A percentile compares a stretch with the other conserved stretches of the same genome.
phyloP scores from a whole-genome alignment of 176 grass and related monocot species.

The Aechmea fasciata region DNA sequence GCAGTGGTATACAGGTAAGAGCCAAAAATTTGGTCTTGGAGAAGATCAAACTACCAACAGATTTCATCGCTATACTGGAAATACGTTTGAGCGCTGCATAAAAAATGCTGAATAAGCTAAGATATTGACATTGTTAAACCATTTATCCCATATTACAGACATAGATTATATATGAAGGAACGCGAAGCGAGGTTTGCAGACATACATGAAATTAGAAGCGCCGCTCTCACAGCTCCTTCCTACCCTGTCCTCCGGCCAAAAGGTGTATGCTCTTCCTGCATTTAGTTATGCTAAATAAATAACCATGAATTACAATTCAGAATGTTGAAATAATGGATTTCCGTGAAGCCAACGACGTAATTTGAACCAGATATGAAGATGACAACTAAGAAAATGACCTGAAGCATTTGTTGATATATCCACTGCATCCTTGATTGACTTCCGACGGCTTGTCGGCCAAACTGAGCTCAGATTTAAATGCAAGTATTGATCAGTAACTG shows the following conservation, averaged over 20 bases:
- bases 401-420: slow-evolving; percentile 43
- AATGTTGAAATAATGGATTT: background rate
- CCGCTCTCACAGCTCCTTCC: background rate
- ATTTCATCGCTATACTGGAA: too few species aligned
- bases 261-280: slow-evolving; percentile 65
- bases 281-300: slow-evolving; percentile 9
- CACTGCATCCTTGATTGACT: slow-evolving; percentile 55
- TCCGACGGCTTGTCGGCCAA: slow-evolving; percentile 41
- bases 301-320: background rate
- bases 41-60: too few species aligned
- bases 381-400: slow-evolving; percentile 27
- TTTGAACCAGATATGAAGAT: background rate
- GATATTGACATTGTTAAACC: too few species aligned
- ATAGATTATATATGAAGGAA: too few species aligned
- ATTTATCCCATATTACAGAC: too few species aligned
- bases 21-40: too few species aligned
- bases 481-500: slow-evolving; percentile 12
- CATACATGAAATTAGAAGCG: background rate
- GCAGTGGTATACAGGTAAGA: too few species aligned
- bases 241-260: slow-evolving; percentile 43
- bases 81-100: too few species aligned
- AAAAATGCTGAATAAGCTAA: too few species aligned
- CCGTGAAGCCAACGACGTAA: background rate
- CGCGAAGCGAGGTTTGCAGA: background rate
- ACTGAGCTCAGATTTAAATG: slow-evolving; percentile 36